Evolutionary conservation across 2,329 filamentous ascomycete species (phyloP).

Genomic region (Fusarium bactridioides): DNA sequence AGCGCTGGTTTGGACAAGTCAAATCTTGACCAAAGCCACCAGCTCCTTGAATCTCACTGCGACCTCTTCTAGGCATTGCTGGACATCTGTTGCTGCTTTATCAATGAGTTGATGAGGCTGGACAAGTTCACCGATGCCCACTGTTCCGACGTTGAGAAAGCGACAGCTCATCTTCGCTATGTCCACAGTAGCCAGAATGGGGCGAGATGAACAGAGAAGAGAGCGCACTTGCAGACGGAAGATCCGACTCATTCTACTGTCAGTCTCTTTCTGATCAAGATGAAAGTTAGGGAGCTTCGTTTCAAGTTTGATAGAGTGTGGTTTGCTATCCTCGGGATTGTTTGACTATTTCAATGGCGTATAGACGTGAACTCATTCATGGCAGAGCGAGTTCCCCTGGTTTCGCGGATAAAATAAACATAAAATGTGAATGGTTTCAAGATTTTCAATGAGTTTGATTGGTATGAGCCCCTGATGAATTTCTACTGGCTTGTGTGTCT

Average conservation of each 20-base stretch:
- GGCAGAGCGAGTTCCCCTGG: not conserved
- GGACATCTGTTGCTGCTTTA: too few relatives aligned
- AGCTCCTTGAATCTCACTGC: too few relatives aligned
- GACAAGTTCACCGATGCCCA: too few relatives aligned
- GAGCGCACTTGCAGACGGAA: not conserved
- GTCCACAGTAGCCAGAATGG: not conserved
- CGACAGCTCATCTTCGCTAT: not conserved
- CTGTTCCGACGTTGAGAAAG: not conserved
- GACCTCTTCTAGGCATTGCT: too few relatives aligned
- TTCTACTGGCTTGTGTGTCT: not conserved
- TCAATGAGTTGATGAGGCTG: too few relatives aligned
- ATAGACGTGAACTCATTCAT: not conserved
- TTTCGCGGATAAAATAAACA: too few relatives aligned
- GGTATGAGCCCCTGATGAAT: rapidly evolving
- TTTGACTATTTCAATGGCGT: rapidly evolving
- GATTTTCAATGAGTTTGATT: rapidly evolving
- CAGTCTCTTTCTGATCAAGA: not conserved
- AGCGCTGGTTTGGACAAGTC: too few relatives aligned
- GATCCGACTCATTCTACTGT: not conserved
- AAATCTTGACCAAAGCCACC: too few relatives aligned
- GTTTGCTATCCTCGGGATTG: rapidly evolving
- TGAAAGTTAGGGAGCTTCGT: not conserved
- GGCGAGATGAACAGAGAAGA: rapidly evolving
- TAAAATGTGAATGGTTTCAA: rapidly evolving
- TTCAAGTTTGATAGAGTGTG: not conserved